Evolutionary conservation across 1,139 yeast genomes (phyloP).

Genomic region (Pichia sp.): DNA sequence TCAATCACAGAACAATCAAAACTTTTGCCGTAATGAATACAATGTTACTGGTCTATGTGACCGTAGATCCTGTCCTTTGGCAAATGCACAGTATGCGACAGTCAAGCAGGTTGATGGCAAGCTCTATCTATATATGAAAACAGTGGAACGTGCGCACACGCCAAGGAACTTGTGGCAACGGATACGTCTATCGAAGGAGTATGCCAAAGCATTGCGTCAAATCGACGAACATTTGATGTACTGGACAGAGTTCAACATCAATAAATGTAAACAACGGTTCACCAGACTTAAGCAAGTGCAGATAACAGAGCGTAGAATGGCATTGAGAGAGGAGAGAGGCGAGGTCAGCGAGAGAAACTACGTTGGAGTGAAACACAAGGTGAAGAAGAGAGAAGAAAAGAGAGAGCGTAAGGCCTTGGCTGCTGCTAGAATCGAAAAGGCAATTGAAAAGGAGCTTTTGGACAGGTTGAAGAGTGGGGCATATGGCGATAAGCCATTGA

Average conservation of each 20-base stretch:
- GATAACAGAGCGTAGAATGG: slow-evolving; percentile 91
- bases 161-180: slow-evolving; percentile 95
- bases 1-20: slow-evolving; percentile 51
- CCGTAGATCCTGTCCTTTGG: slow-evolving; percentile 92
- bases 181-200: slow-evolving; percentile 81
- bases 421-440: slow-evolving; percentile 94
- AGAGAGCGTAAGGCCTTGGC: slow-evolving; percentile 94
- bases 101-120: slow-evolving; percentile 85
- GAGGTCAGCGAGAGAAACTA: slow-evolving; percentile 64
- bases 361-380: slow-evolving; percentile 90
- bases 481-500: slow-evolving; percentile 94
- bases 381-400: slow-evolving; percentile 86
- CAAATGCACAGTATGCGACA: slow-evolving; percentile 94
- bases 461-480: slow-evolving; percentile 97
- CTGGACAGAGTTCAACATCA: slow-evolving; percentile 89
- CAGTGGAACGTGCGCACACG: slow-evolving; percentile 94
- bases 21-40: slow-evolving; percentile 56
- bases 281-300: slow-evolving; percentile 94
- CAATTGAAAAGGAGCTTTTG: slow-evolving; percentile 89
- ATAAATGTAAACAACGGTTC: slow-evolving; percentile 92
- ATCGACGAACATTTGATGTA: slow-evolving; percentile 80
- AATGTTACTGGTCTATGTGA: slow-evolving; percentile 80
- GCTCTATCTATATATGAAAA: slow-evolving; percentile 88
- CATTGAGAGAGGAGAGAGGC: slow-evolving; percentile 64
- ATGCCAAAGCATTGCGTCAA: slow-evolving; percentile 79